A percentile compares a stretch with the other conserved stretches of the same genome.
These are phyloP conservation scores for Cutaneotrichosporon sp. DNA, from an alignment of 1,284 basidiomycete species.

Conservation along the genomic window DNA sequence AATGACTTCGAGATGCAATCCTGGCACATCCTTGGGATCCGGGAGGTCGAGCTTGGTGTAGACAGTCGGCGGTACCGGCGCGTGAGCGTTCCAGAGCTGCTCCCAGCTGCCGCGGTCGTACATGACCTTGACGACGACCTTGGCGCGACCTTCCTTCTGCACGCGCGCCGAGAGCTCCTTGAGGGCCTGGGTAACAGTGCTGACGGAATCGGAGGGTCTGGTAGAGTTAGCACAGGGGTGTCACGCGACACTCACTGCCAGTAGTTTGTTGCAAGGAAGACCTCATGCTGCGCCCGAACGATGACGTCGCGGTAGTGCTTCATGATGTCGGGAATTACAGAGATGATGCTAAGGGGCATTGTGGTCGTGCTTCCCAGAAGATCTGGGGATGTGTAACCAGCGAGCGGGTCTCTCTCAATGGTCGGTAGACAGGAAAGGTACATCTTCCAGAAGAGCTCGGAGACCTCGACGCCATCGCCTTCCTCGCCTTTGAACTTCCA, in stretches of 20 bases:
- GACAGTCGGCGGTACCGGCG: conserved; percentile 30
- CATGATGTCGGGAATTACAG: conserved; percentile 64
- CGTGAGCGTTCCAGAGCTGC: conserved; percentile 60
- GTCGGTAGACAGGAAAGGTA: conserved; percentile 59
- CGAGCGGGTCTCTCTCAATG: conserved; percentile 58
- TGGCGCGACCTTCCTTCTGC: conserved; percentile 55
- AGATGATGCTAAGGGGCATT: conserved; percentile 56
- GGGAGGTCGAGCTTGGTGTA: conserved; percentile 62
- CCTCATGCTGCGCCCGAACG: conserved; percentile 59
- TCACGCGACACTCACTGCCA: conserved; percentile 52
- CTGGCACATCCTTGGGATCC: conserved; percentile 60
- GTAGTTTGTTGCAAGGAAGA: conserved; percentile 64
- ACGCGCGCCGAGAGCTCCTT: conserved; percentile 59
- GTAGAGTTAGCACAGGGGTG: conserved; percentile 6
- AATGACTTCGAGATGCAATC: conserved; percentile 64
- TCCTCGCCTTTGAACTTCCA: conserved; percentile 48
- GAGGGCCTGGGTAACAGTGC: conserved; percentile 60
- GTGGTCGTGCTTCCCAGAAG: conserved; percentile 60
- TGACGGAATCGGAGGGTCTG: conserved; percentile 58
- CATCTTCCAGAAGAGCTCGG: conserved; percentile 56
- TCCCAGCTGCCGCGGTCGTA: conserved; percentile 67
- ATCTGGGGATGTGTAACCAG: conserved; percentile 59
- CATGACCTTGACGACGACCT: conserved; percentile 62
- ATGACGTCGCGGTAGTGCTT: conserved; percentile 60
- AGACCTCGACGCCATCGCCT: conserved; percentile 44